These are phyloP conservation scores for Discostella pseudostelligera DNA, from an alignment of 108 stramenopile species.

Conservation along the genomic window DNA sequence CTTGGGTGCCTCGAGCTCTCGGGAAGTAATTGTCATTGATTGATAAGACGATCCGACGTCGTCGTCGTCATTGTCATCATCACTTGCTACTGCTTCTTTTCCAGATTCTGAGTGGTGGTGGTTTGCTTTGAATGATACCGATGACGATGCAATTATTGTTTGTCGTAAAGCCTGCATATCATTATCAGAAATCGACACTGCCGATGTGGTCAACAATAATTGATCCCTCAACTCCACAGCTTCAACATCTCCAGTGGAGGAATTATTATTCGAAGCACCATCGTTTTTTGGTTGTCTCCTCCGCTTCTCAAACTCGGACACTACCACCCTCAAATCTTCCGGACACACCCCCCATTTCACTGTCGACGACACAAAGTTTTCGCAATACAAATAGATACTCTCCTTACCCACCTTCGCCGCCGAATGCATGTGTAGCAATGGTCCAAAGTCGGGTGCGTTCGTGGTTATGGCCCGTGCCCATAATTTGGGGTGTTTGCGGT, in stretches of 20 bases:
- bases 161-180: conserved; percentile 28
- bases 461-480: conserved; percentile 62
- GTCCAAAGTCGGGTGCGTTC: conserved; percentile 77
- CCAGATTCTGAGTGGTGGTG: no score
- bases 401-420: conserved; percentile 49
- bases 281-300: no score
- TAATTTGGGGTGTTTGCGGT: conserved; percentile 39
- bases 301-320: conserved; percentile 27
- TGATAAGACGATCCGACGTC: conserved; percentile 27
- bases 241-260: no score
- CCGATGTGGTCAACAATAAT: neutral
- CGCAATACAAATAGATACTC: conserved; percentile 63
- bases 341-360: conserved; percentile 85
- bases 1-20: conserved; percentile 37
- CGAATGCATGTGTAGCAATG: conserved; percentile 56
- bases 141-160: conserved; percentile 10
- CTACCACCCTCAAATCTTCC: conserved; percentile 54
- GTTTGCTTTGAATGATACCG: no score
- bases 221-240: neutral
- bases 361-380: conserved; percentile 59
- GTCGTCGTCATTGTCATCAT: conserved; percentile 9
- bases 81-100: neutral
- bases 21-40: conserved; percentile 29
- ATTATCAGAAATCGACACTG: conserved; percentile 13
- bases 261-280: no score